These are phyloP conservation scores for Francoa sonchifolia DNA, from an alignment of 441 rosid species.

Conservation along the genomic window DNA sequence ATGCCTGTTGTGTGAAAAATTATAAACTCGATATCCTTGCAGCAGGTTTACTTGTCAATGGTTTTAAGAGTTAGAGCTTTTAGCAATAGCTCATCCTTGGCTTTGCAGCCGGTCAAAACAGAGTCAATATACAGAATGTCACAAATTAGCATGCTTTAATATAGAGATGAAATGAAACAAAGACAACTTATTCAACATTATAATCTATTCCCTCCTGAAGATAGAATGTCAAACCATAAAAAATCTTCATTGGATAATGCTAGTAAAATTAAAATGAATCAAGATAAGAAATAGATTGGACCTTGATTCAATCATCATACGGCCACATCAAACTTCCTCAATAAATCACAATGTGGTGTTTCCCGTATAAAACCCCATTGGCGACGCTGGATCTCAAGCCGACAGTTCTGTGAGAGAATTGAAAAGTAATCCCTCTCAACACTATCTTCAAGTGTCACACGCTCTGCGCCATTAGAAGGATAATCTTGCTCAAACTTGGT, in stretches of 20 bases:
- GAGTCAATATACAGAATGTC: no score
- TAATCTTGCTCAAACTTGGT: conserved; percentile 69
- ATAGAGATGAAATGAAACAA: no score
- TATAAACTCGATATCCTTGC: no score
- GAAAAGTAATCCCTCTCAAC: conserved; percentile 70
- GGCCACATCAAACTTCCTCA: conserved; percentile 40
- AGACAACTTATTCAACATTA: not conserved
- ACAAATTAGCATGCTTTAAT: not conserved
- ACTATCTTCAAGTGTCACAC: conserved; percentile 39
- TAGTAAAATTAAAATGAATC: conserved; percentile 1
- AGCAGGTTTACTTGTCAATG: no score
- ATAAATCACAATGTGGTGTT: conserved; percentile 86
- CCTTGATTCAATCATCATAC: conserved; percentile 30
- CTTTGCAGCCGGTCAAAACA: no score
- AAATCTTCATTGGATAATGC: no score
- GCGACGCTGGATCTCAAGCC: conserved; percentile 69
- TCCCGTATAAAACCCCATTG: conserved; percentile 90
- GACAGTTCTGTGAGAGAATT: conserved; percentile 55
- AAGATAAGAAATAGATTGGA: conserved; percentile 9
- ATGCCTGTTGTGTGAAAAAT: no score
- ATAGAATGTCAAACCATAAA: conserved; percentile 1
- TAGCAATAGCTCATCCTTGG: no score
- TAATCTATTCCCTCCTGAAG: not conserved
- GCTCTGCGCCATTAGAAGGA: conserved; percentile 30
- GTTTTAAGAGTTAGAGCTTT: no score